Base-by-base conservation (phyloP, 192 early-diverging fungal species). In the Ambispora gerdemannii region DNA sequence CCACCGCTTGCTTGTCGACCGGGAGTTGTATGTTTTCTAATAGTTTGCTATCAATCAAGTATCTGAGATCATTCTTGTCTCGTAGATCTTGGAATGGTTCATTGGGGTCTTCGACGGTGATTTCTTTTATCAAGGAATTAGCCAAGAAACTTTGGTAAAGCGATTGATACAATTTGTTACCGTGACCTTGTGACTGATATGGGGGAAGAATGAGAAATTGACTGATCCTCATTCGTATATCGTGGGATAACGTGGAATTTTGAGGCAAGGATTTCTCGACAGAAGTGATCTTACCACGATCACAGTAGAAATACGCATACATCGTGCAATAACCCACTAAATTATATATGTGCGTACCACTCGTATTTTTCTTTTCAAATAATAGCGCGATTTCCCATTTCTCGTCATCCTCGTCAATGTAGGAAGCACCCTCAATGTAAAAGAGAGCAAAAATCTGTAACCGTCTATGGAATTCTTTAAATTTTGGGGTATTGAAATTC, bases 121-220 rank as follows among this genome's bases (percentile, higher is more conserved):
- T 75, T 72, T 89, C 85, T 32, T 75, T 70, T 31, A 90, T 75
- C 4, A 88, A 74, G 6, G 70, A 56, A 24, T 83, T 72, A 15
- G 51, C 43, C 20, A 79, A 70, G 36, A 85, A 85, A n/a, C 74
- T 43, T 13, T 80, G 36, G 75, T 91, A 88, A 6, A 93, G 71
- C 6, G 78, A 76, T 20, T 75, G 67, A 72, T 95, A 95, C 6
- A 95, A 75, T 55, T 71, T 77, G 51, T 65, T 82, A 63, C 93
- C 96, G 76, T 95, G 93, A 27, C 93, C 93, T 62, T 85, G 77
- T 56, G 83, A 79, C 72, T 93, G 94, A 76, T 83, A 96, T 43
- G 93, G 90, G 28, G 96, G 96, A 67, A 98, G 74, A n/a, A 98
- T 86, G 8, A 98, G 69, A 71, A 96, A 93, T 84, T 98, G 96